Conservation (phyloP, 2,329 filamentous ascomycete genomes). For the Coniosporium tulheliwenetii region DNA sequence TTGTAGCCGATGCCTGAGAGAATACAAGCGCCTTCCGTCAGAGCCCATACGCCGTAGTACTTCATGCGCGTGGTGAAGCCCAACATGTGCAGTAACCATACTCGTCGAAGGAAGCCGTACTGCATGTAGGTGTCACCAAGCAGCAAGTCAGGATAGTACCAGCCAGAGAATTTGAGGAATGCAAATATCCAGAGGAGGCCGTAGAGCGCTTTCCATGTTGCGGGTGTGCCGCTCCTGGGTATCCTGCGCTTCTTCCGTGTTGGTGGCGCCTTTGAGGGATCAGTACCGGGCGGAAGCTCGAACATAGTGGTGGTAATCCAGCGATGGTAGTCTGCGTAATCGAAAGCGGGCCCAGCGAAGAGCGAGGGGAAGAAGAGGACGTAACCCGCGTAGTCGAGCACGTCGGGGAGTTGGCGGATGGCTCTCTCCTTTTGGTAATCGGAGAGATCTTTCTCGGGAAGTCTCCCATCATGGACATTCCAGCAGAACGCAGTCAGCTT, state of each 20-base stretch:
- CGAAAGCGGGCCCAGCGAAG: conserved; percentile 81
- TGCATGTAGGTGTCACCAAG: conserved; percentile 50
- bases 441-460: conserved; percentile 65
- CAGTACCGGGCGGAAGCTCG: conserved; percentile 63
- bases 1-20: conserved; percentile 89
- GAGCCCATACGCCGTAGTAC: conserved; percentile 90
- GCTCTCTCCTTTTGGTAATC: conserved; percentile 75
- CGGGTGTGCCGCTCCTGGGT: conserved; percentile 76
- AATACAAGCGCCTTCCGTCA: conserved; percentile 91
- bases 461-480: conserved; percentile 87
- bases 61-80: conserved; percentile 72
- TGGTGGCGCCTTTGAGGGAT: conserved; percentile 69
- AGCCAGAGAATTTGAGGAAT: conserved; percentile 57
- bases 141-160: conserved; percentile 49
- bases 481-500: conserved; percentile 94
- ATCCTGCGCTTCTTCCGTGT: conserved; percentile 86
- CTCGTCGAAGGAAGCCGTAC: conserved; percentile 53
- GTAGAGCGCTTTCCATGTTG: conserved; percentile 54
- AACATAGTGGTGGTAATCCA: conserved; percentile 97
- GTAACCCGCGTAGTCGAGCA: conserved; percentile 77
- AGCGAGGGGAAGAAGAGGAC: conserved; percentile 91
- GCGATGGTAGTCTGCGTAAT: conserved; percentile 79
- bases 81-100: conserved; percentile 73
- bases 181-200: conserved; percentile 67
- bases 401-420: conserved; percentile 53